A percentile compares a stretch with the other conserved stretches of the same genome.
These are phyloP conservation scores for Xylaria venustula DNA, from an alignment of 495 filamentous ascomycete species.

Conservation along the genomic window DNA sequence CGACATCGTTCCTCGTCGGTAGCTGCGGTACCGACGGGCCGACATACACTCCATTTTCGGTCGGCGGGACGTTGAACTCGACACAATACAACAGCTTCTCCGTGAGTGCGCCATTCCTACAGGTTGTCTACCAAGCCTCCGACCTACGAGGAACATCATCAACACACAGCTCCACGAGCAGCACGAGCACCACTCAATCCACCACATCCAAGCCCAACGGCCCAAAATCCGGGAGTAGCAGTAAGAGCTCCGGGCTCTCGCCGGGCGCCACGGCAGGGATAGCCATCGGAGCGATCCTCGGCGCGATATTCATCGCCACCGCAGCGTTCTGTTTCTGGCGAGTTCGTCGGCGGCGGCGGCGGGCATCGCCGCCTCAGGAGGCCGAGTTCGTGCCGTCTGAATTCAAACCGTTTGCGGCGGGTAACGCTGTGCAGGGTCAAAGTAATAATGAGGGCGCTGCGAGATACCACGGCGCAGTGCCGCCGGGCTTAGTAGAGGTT, in stretches of 20 bases:
- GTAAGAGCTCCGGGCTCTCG: not conserved
- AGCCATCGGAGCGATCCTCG: not conserved
- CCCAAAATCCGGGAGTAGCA: not conserved
- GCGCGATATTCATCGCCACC: not conserved
- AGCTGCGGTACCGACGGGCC: not conserved
- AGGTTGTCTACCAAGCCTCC: slow-evolving; percentile 25
- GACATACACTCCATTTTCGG: slow-evolving; percentile 3
- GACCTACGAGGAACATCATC: slow-evolving; percentile 15
- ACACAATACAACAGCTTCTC: not conserved
- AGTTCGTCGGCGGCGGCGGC: not conserved
- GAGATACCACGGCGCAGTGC: too few species aligned
- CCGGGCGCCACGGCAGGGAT: not conserved
- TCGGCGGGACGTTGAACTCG: not conserved
- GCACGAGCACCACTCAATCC: not conserved
- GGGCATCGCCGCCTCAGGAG: too few species aligned
- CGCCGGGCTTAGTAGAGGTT: not conserved
- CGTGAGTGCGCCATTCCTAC: slow-evolving; percentile 32
- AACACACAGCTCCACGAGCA: not conserved
- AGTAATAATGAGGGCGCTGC: too few species aligned
- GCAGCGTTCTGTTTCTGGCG: slow-evolving; percentile 5
- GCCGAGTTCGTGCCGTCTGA: not conserved
- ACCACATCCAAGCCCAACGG: not conserved
- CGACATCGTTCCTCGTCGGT: slow-evolving; percentile 13
- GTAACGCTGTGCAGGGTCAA: too few species aligned
- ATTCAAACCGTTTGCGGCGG: not conserved